Base-by-base conservation (phyloP, 2,329 filamentous ascomycete genomes). In the Fusarium avenaceum region DNA sequence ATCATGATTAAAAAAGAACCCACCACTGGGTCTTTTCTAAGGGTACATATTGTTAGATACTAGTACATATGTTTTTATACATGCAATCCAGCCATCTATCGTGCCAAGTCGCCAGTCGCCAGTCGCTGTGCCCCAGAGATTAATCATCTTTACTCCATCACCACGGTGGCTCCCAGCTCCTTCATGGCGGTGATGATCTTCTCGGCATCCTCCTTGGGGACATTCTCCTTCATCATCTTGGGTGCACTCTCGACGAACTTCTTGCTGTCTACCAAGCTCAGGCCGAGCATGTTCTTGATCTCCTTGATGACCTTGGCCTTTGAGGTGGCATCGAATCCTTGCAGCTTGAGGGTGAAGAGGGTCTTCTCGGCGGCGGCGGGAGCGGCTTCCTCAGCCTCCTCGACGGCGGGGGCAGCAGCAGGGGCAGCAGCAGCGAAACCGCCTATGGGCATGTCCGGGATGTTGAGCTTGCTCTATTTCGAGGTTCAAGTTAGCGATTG, bases 221-320 rank as follows among this genome's bases (percentile, higher is more conserved):
- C 94, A 51, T 92, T 94, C 84, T 99, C 96, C 90, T 98, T 98
- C 93, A 99, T 92, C 81, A 93, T 85, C 91, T 99, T 99, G 70
- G 96, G 96, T 73, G 92, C 94, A 78, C 92, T 93, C 87, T 99
- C 96, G 72, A 99, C 96, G 77, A 99, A 99, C 86, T 99, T 99
- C 91, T 99, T 99, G 84, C 93, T 97, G 83, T 99, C 96, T 74
- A 99, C 96, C 84, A 99, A 87, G 80, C 92, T 96, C 78, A 99
- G 83, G 43, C 96, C 96, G 64, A 99, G 85, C 89, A 99, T 87
- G 77, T 89, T 90, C 90, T 99, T 99, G 85, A 99, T 88, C 86
- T 99, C 96, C 89, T 99, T 99, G 87, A 99, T 99, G 76, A 99
- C 86, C 91, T 99, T 99, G 76, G 96, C 94, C 87, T 99, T 99